phyloP scores from a whole-genome alignment of 106 monocot species.

The Alisma plantagoaquatica region DNA sequence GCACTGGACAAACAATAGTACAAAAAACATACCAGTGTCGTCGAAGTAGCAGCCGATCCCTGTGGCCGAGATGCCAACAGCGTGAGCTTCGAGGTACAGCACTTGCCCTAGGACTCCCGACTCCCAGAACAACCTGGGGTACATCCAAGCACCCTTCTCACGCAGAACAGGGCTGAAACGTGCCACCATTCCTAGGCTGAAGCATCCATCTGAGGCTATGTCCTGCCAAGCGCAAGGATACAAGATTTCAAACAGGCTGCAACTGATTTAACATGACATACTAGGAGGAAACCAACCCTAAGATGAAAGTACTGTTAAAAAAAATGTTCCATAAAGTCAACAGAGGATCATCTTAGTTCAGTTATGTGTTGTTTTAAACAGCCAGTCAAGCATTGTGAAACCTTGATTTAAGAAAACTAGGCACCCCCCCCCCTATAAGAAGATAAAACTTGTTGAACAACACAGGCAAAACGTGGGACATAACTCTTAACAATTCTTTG shows the following conservation, averaged over 20 bases:
- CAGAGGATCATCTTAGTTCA: too few relatives aligned
- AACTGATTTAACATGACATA: too few relatives aligned
- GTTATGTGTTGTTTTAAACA: too few relatives aligned
- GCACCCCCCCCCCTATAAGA: too few relatives aligned
- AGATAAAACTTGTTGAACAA: background rate
- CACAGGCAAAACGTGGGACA: background rate
- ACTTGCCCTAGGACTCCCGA: constrained; percentile 90
- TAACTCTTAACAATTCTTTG: too few relatives aligned
- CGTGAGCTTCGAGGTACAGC: constrained; percentile 94
- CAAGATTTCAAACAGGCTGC: too few relatives aligned
- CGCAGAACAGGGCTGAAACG: constrained; percentile 64
- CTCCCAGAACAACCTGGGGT: constrained; percentile 98
- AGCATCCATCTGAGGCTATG: constrained; percentile 96
- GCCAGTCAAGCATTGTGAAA: too few relatives aligned
- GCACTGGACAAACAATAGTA: too few relatives aligned
- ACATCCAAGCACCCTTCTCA: constrained; percentile 93
- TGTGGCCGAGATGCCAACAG: constrained; percentile 91
- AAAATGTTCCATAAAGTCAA: too few relatives aligned
- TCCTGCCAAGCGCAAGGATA: constrained; percentile 59
- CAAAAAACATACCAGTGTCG: constrained; percentile 61
- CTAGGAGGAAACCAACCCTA: too few relatives aligned
- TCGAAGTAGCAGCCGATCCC: constrained; percentile 99
- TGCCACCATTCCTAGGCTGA: constrained; percentile 94
- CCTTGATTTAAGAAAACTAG: too few relatives aligned
- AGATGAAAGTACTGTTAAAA: too few relatives aligned